Conservation (phyloP, 2,329 filamentous ascomycete genomes). For the Pleoardoris graminearum region DNA sequence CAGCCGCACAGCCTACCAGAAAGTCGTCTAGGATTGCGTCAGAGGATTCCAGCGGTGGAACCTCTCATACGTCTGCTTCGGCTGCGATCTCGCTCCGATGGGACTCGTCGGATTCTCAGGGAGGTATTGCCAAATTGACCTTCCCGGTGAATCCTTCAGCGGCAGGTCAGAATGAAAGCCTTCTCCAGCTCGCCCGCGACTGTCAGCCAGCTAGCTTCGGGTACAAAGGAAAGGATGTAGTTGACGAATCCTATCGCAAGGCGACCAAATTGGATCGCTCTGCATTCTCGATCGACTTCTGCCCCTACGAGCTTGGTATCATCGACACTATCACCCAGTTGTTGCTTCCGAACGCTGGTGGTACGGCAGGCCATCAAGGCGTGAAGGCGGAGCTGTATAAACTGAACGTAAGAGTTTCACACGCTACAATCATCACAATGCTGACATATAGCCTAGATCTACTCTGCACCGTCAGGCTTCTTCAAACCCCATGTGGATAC, state of each 20-base stretch:
- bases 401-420: slow-evolving; percentile 51
- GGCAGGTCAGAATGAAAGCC: neutral
- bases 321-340: slow-evolving; percentile 54
- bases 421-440: neutral
- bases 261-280: slow-evolving; percentile 56
- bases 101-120: neutral
- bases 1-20: too few relatives aligned
- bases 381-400: slow-evolving; percentile 61
- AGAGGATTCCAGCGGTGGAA: too few relatives aligned
- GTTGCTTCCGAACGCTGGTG: slow-evolving; percentile 44
- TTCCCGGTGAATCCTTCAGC: neutral
- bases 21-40: too few relatives aligned
- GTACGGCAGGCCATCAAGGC: slow-evolving; percentile 25
- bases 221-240: slow-evolving; percentile 49
- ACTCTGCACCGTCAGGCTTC: slow-evolving; percentile 55
- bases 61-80: neutral
- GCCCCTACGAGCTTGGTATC: slow-evolving; percentile 58
- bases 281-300: slow-evolving; percentile 56
- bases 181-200: slow-evolving; percentile 18
- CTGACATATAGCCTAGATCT: slow-evolving; percentile 46
- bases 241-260: slow-evolving; percentile 58
- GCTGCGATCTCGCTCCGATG: slow-evolving; percentile 7
- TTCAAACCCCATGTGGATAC: slow-evolving; percentile 60
- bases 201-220: slow-evolving; percentile 56
- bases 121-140: neutral